Conservation (phyloP, 495 filamentous ascomycete genomes). For the Penicillium samsonianum region DNA sequence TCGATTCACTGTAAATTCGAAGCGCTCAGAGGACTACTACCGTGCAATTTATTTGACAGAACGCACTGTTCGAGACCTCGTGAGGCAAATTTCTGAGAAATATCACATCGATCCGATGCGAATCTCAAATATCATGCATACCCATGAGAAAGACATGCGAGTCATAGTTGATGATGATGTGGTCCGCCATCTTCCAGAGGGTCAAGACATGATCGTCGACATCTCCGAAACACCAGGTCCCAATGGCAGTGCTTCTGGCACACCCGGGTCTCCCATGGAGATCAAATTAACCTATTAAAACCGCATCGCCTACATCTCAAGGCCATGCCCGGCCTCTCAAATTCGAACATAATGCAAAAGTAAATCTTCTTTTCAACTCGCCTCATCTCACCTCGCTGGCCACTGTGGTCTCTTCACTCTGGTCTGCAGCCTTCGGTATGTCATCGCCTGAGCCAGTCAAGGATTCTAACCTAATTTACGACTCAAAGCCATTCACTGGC, state of each 20-base stretch:
- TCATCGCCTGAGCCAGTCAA: neutral
- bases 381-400: neutral
- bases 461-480: neutral
- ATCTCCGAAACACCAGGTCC: slow-evolving; percentile 52
- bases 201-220: slow-evolving; percentile 82
- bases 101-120: slow-evolving; percentile 70
- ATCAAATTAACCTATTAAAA: slow-evolving; percentile 44
- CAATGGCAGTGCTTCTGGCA: slow-evolving; percentile 11
- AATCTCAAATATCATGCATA: slow-evolving; percentile 68
- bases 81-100: slow-evolving; percentile 69
- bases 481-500: too few species aligned
- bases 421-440: slow-evolving; percentile 3
- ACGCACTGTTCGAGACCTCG: slow-evolving; percentile 71
- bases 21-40: slow-evolving; percentile 65
- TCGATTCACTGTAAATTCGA: slow-evolving; percentile 55
- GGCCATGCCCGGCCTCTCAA: neutral
- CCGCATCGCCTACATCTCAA: neutral
- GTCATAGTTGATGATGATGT: slow-evolving; percentile 92
- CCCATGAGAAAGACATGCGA: slow-evolving; percentile 70
- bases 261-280: slow-evolving; percentile 32
- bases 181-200: slow-evolving; percentile 81
- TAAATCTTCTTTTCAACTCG: neutral
- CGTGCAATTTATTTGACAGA: slow-evolving; percentile 83
- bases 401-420: neutral
- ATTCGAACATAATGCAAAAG: neutral